Percentiles rank a stretch among this genome's conserved stretches.
phyloP scores from a whole-genome alignment of 2,329 filamentous ascomycete species.

The Paracoccidioides lutzii region DNA sequence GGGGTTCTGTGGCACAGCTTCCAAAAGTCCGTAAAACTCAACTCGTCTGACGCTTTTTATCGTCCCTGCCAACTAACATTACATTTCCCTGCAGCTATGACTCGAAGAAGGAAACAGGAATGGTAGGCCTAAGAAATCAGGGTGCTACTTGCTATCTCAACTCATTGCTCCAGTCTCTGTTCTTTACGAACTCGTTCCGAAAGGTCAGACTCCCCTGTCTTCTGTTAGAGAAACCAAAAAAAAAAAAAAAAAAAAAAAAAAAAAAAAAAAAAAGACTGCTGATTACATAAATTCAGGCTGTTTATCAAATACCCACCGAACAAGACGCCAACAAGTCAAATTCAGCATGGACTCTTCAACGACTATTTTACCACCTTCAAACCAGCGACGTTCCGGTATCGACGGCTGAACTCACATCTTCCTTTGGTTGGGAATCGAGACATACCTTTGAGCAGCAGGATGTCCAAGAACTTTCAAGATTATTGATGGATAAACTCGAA shows the following conservation, averaged over 20 bases:
- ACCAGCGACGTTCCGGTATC: slow-evolving; percentile 71
- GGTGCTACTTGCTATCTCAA: slow-evolving; percentile 86
- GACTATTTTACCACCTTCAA: slow-evolving; percentile 89
- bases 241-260: background rate
- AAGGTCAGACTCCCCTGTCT: slow-evolving; percentile 45
- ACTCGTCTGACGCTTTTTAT: background rate
- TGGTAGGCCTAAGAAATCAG: slow-evolving; percentile 92
- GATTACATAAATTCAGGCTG: slow-evolving; percentile 45
- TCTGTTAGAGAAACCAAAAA: background rate
- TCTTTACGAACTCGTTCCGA: slow-evolving; percentile 84
- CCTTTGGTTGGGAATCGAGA: slow-evolving; percentile 94
- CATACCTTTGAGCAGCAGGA: slow-evolving; percentile 99
- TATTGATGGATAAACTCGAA: slow-evolving; percentile 94
- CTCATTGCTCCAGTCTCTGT: slow-evolving; percentile 69
- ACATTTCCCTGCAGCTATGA: slow-evolving; percentile 54
- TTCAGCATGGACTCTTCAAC: slow-evolving; percentile 85
- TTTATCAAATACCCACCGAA: slow-evolving; percentile 93
- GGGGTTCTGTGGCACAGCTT: slow-evolving; percentile 38
- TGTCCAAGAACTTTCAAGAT: slow-evolving; percentile 89
- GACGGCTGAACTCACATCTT: slow-evolving; percentile 86
- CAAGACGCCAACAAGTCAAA: slow-evolving; percentile 68
- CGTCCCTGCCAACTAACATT: slow-evolving; percentile 31
- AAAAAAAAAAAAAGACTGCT: background rate
- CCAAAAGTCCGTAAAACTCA: slow-evolving; percentile 24
- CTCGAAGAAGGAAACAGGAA: slow-evolving; percentile 98